Evolutionary conservation across 768 basidiomycete genomes (phyloP), one percentile per base, ranked within the genome.

Genomic region (Mycena crocata): DNA sequence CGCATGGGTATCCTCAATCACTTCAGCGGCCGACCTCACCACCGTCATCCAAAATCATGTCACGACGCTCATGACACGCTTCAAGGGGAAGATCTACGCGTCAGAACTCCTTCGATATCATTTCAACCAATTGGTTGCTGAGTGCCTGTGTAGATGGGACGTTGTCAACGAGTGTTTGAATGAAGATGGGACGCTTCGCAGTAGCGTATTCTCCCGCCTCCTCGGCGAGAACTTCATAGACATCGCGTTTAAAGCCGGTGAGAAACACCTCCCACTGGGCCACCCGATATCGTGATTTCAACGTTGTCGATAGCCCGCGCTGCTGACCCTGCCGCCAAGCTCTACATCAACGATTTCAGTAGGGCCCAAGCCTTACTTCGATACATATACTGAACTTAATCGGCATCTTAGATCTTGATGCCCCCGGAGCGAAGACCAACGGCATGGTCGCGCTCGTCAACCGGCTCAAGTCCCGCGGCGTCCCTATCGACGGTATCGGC

Each of bases 371-470:
- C 7, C 12, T 30, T 21, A 30, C 31, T 9, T 21, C 19, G 31
- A 21, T 32, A 30, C 30, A 21, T 9, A 10, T 3, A 8, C 15
- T 5, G 21, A 44, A n/a, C 34, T 40, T 7, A 31, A 48, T 26
- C 9, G 8, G 34, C 5, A 15, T 23, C 30, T 8, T 48, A 71
- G 66, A 84, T 57, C 77, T 83, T 57, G 83, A 83, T 60, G 76
- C 75, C 6, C 75, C 80, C 39, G 84, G 85, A 35, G 79, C 84
- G 32, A 90, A 90, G 73, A 81, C 87, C 19, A 85, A 87, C 45
- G 83, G 85, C 23, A 84, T 89, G 81, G 75, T 83, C 66, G 83
- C 82, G 65, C 84, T 90, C 56, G 83, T 88, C 24, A 78, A 82
- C 60, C 74, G 79, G 23, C 84, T 90, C 52, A 72, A 85, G 65